Evolutionary conservation across 2,329 filamentous ascomycete species (phyloP).

Genomic region (Stachybotrys echinatus): DNA sequence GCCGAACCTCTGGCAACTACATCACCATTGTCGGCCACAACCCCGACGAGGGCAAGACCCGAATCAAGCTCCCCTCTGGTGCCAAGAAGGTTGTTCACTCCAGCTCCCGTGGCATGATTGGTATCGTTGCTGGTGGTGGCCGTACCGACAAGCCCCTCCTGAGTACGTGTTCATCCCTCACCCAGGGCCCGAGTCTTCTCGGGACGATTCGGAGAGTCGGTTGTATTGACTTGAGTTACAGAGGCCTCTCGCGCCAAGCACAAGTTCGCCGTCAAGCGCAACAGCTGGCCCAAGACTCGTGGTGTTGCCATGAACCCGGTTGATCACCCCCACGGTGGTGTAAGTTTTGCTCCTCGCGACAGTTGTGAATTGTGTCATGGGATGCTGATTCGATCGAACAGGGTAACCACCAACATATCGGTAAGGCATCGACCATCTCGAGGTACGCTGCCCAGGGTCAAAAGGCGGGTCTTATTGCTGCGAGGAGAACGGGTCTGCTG

Average conservation of each 20-base stretch:
- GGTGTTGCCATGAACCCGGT: constrained; percentile 99
- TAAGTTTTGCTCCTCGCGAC: constrained; percentile 35
- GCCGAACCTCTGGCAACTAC: constrained; percentile 98
- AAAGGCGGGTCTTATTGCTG: constrained; percentile 99
- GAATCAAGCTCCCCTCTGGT: constrained; percentile 97
- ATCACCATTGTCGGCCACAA: constrained; percentile 97
- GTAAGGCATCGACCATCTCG: constrained; percentile 99
- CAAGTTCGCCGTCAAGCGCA: constrained; percentile 99
- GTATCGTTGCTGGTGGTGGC: constrained; percentile 98
- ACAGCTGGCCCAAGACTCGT: constrained; percentile 99
- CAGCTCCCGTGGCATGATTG: constrained; percentile 94
- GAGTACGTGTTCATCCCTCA: constrained; percentile 69
- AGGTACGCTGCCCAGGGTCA: constrained; percentile 97
- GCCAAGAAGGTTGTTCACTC: constrained; percentile 99
- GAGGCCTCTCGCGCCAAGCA: constrained; percentile 99
- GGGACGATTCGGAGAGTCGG: constrained; percentile 1
- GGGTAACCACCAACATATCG: constrained; percentile 99
- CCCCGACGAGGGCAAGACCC: constrained; percentile 98
- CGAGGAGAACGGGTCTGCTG: constrained; percentile 98
- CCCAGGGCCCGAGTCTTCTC: background rate
- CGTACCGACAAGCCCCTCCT: constrained; percentile 99
- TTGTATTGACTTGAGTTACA: constrained; percentile 43
- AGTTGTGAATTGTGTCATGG: constrained; percentile 2
- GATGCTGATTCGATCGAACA: constrained; percentile 37
- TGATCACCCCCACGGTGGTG: constrained; percentile 96